Evolutionary conservation across 257 asterid genomes (phyloP).

Genomic region (Ballota nigra): DNA sequence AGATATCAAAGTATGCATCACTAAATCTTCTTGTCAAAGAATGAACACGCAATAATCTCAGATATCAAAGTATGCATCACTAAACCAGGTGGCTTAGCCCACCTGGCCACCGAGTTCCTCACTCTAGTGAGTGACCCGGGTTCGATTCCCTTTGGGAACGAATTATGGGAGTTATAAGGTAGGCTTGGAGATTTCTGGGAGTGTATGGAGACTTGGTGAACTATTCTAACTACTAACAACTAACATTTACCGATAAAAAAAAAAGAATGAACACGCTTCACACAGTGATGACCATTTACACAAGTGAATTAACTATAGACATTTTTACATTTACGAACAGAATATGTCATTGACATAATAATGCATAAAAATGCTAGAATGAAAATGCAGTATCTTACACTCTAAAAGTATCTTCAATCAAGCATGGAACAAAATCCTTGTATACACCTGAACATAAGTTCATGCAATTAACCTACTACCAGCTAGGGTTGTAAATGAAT

Average conservation of each 20-base stretch:
- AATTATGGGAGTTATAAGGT: too few relatives aligned
- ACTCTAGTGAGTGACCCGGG: too few relatives aligned
- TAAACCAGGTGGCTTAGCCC: too few relatives aligned
- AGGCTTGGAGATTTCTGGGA: too few relatives aligned
- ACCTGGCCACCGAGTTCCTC: too few relatives aligned
- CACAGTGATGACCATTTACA: background rate
- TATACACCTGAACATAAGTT: background rate
- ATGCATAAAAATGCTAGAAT: background rate
- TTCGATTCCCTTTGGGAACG: too few relatives aligned
- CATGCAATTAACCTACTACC: background rate
- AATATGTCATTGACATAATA: constrained; percentile 5
- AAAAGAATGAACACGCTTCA: too few relatives aligned
- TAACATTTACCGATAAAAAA: too few relatives aligned
- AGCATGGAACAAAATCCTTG: background rate
- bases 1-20: constrained; percentile 28
- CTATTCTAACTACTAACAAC: too few relatives aligned
- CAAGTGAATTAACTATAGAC: background rate
- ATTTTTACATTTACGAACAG: background rate
- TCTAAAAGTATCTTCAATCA: constrained; percentile 2
- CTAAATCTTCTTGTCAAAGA: constrained; percentile 1
- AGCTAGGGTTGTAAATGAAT: too few relatives aligned
- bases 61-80: too few relatives aligned
- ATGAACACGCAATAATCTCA: constrained; percentile 1
- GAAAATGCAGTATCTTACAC: constrained; percentile 8
- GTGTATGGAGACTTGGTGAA: too few relatives aligned